Evolutionary conservation across 163 green algal genomes (phyloP).

Genomic region (Coccomyxa subellipsoidea): DNA sequence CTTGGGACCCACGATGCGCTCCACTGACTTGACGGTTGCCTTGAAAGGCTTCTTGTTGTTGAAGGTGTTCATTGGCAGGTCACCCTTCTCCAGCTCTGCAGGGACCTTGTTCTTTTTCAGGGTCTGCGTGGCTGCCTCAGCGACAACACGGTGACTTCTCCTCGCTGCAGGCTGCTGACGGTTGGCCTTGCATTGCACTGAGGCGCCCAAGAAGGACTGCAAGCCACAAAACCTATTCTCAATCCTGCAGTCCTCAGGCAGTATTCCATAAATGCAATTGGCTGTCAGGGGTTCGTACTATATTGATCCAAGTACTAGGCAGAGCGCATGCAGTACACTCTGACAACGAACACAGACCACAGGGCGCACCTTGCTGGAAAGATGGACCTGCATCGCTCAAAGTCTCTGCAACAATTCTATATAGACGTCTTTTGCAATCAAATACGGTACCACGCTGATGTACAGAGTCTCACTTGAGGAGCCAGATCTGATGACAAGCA

Average conservation of each 20-base stretch:
- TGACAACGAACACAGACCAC: neutral
- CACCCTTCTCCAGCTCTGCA: slow-evolving; percentile 80
- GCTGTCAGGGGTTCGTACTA: too few species aligned
- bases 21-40: slow-evolving; percentile 75
- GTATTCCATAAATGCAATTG: too few species aligned
- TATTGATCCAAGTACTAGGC: neutral
- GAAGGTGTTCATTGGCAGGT: slow-evolving; percentile 97
- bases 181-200: slow-evolving; percentile 5
- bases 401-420: neutral
- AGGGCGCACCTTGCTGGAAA: slow-evolving; percentile 3
- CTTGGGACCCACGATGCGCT: slow-evolving; percentile 95
- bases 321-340: neutral
- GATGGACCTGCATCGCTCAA: neutral
- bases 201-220: neutral
- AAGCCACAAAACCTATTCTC: neutral
- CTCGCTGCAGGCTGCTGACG: neutral
- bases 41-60: slow-evolving; percentile 66
- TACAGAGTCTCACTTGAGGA: neutral
- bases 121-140: slow-evolving; percentile 7
- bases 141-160: neutral
- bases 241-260: neutral
- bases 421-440: neutral
- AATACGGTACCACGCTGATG: neutral
- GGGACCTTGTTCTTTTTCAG: slow-evolving; percentile 35
- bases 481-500: neutral